Conservation (phyloP, 805 yeast genomes). For the Jamesozyma lodderae region DNA sequence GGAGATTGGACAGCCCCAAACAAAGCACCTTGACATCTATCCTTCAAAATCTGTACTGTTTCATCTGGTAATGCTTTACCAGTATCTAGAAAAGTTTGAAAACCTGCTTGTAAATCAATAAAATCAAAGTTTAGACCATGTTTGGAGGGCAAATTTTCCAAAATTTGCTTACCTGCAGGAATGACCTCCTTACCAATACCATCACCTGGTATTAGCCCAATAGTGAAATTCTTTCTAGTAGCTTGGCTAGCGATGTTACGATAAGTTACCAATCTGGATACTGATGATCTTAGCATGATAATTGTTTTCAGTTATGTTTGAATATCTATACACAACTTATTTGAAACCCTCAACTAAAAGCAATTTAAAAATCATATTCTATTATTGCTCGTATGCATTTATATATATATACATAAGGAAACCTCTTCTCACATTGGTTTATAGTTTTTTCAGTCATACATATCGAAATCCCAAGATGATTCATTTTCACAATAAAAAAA, state of each 20-base stretch:
- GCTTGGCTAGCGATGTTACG: slow-evolving; percentile 33
- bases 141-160: slow-evolving; percentile 71
- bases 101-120: slow-evolving; percentile 86
- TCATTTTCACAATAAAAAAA: background rate
- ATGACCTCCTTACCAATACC: slow-evolving; percentile 97
- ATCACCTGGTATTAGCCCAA: slow-evolving; percentile 89
- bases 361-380: too few relatives aligned
- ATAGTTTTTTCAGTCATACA: background rate
- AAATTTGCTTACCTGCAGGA: slow-evolving; percentile 86
- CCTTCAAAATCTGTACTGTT: slow-evolving; percentile 68
- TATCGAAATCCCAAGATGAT: background rate
- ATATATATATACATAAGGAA: too few relatives aligned
- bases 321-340: background rate
- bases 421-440: too few relatives aligned
- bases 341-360: background rate
- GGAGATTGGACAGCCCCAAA: slow-evolving; percentile 98
- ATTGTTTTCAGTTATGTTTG: background rate
- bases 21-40: slow-evolving; percentile 90
- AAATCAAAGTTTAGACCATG: slow-evolving; percentile 77
- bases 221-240: slow-evolving; percentile 39
- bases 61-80: slow-evolving; percentile 93
- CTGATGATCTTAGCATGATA: slow-evolving; percentile 27
- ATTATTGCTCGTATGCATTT: too few relatives aligned
- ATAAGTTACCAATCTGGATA: slow-evolving; percentile 21
- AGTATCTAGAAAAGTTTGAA: slow-evolving; percentile 85